Conservation (phyloP, 1,139 yeast genomes). For the Protomyces lactucae-debilis region DNA sequence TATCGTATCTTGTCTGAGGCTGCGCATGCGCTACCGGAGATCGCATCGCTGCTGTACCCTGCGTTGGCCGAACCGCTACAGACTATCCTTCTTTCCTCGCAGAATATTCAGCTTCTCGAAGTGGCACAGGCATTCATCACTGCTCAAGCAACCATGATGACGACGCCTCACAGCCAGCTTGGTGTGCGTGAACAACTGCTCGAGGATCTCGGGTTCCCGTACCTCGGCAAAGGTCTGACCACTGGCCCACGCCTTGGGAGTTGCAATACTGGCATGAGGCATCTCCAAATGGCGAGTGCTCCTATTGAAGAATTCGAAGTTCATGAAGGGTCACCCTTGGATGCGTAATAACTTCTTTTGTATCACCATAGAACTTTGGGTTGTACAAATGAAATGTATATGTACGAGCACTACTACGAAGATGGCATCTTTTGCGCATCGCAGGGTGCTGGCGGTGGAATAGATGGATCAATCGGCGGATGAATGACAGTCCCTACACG, state of each 20-base stretch:
- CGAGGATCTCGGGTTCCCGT: neutral
- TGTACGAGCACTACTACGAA: neutral
- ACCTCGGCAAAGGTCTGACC: neutral
- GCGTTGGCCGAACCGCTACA: neutral
- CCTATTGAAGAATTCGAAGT: too few relatives aligned
- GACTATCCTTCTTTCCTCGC: neutral
- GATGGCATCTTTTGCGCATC: constrained; percentile 9
- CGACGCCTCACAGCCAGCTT: neutral
- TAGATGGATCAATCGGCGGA: constrained; percentile 19
- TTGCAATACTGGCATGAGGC: neutral
- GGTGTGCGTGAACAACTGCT: neutral
- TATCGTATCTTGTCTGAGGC: neutral
- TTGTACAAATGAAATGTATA: neutral
- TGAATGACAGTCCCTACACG: constrained; percentile 22
- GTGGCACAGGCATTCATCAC: neutral
- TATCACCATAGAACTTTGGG: too few relatives aligned
- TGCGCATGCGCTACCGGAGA: neutral
- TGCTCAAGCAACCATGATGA: neutral
- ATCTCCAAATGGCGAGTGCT: neutral
- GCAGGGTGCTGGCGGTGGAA: constrained; percentile 24
- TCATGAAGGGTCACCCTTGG: too few relatives aligned
- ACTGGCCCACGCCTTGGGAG: neutral
- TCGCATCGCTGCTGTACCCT: neutral
- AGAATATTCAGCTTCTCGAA: neutral
- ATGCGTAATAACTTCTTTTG: too few relatives aligned